Base-by-base conservation (phyloP, 768 basidiomycete species). In the Mycena crocata region DNA sequence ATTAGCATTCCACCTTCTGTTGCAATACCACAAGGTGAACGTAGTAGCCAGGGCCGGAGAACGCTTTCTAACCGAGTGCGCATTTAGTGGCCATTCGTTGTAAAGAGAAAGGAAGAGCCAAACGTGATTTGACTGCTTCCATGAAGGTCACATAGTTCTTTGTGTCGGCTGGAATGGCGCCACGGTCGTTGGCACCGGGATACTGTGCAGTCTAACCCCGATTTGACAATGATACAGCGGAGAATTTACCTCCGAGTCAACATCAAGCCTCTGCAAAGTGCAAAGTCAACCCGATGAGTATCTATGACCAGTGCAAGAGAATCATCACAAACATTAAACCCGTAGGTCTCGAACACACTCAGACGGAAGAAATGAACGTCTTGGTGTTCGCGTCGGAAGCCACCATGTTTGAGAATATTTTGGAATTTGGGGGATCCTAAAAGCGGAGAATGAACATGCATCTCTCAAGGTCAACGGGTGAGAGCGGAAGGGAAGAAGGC, bases 121-220 rank as follows among this genome's bases (percentile, higher is more conserved):
- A 17, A 28, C 32, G 23, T 23, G 45, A 40, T 35, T 72, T 71
- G 26, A 77, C 55, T 13, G 62, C 56, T 14, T 31, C 49, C 68
- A 77, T 70, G 62, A 77, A 77, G 2, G 62, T 64, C 2, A 71
- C 67, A 51, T 71, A 74, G 50, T 72, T 73, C 39, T 63, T 63
- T n/a, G 54, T 73, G 54, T 77, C 76, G 2, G 62, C 69, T 45
- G 73, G 71, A 3, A 56, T 57, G 8, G 74, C 76, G 1, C 72
- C 72, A 19, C 76, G 70, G 57, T 77, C 64, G 24, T 24, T 7
- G 6, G 63, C 63, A 5, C n/a, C 63, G 23, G 63, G 63, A n/a
- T 64, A 64, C 48, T 61, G 39, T 23, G 12, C 14, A n/a, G n/a
- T n/a, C n/a, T 4, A n/a, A n/a, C n/a, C n/a, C n/a, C n/a, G n/a